Evolutionary conservation across 208 protist species (phyloP).

Genomic region (Trypanosomatidae sp.): DNA sequence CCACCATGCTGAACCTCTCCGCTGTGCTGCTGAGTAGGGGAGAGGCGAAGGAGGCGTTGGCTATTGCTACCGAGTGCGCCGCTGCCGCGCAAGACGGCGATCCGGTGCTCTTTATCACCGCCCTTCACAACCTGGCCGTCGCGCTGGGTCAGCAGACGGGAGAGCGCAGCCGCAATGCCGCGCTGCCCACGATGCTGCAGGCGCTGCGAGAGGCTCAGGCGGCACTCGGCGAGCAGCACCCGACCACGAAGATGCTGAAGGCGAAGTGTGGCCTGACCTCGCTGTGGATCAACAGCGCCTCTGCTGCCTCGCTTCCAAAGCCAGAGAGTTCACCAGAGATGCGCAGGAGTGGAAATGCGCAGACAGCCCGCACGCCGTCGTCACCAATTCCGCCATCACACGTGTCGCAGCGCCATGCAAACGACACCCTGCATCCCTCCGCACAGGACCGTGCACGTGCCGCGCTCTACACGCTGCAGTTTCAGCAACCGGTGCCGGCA

Average conservation of each 20-base stretch:
- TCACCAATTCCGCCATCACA: too few species aligned
- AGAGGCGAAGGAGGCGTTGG: constrained; percentile 47
- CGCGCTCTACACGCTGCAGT: too few species aligned
- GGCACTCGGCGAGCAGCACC: constrained; percentile 54
- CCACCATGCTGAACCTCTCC: constrained; percentile 88
- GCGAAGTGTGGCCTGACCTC: constrained; percentile 58
- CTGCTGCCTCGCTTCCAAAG: too few species aligned
- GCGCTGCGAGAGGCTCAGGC: constrained; percentile 61
- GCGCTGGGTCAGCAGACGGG: constrained; percentile 57
- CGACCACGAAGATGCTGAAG: constrained; percentile 70
- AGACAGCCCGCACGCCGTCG: too few species aligned
- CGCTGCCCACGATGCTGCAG: constrained; percentile 72
- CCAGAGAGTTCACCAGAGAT: too few species aligned
- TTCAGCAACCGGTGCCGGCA: too few species aligned
- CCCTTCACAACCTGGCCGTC: constrained; percentile 83
- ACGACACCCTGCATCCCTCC: too few species aligned
- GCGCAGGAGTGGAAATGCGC: too few species aligned
- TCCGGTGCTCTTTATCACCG: constrained; percentile 69
- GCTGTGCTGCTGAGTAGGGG: constrained; percentile 67
- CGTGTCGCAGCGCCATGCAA: too few species aligned
- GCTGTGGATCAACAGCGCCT: too few species aligned
- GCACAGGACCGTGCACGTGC: too few species aligned
- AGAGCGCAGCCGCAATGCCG: constrained; percentile 40
- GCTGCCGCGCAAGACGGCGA: constrained; percentile 52
- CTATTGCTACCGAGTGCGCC: constrained; percentile 66